Conservation (phyloP, 2,329 filamentous ascomycete genomes). For the Fusarium nygamai region DNA sequence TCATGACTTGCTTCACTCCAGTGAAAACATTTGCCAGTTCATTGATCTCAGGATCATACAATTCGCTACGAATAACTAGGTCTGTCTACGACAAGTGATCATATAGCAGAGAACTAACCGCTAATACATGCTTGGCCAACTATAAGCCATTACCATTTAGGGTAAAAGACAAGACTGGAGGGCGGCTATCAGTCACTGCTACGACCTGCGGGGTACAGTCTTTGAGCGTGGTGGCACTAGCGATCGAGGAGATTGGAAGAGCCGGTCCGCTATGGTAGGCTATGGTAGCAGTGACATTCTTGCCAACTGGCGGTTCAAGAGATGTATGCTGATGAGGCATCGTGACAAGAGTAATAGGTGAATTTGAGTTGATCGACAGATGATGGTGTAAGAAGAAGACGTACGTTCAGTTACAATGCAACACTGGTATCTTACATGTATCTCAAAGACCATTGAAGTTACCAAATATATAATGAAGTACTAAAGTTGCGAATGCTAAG, state of each 20-base stretch:
- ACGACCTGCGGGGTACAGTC: neutral
- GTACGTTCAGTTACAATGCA: fast-evolving
- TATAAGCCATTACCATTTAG: neutral
- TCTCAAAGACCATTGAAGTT: fast-evolving
- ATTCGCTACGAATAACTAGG: too few species aligned
- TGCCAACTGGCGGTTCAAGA: neutral
- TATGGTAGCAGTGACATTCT: neutral
- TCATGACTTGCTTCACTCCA: neutral
- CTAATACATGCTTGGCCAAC: neutral
- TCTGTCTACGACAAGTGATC: neutral
- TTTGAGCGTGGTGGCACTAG: neutral
- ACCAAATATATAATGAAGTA: fast-evolving
- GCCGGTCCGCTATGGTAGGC: neutral
- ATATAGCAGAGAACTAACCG: neutral
- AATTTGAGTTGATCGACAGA: neutral
- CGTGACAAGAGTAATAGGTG: neutral
- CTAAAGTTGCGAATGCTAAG: too few species aligned
- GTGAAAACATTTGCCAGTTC: neutral
- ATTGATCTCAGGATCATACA: neutral
- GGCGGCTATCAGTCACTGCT: neutral
- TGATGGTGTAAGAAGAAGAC: fast-evolving
- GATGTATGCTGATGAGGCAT: neutral
- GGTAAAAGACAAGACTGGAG: neutral
- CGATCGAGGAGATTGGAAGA: neutral
- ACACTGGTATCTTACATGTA: fast-evolving